Base-by-base conservation (phyloP, 106 monocot species). In the Dendrobium huoshanense region DNA sequence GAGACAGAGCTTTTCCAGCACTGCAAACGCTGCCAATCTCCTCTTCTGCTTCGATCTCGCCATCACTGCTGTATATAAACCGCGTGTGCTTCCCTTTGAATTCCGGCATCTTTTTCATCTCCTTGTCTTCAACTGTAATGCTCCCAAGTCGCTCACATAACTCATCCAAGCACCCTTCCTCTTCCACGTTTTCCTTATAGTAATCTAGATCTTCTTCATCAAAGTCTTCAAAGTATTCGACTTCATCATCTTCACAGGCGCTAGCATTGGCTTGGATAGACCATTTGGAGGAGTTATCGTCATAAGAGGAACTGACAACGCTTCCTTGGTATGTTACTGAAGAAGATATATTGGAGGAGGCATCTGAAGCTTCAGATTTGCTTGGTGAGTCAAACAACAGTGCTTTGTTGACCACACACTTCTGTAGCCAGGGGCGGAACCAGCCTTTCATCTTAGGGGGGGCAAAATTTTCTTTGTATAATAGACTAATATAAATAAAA, bases 61-160 rank as follows among this genome's bases (percentile, higher is more conserved):
- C 97, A 10, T 95, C 92, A 77, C 89, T 91, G 89, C 91, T 87
- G 81, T 94, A 97, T 5, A 88, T 64, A 67, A 98, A 98, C 82
- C 91, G 33, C 10, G 82, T 87, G 84, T 92, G 95, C 87, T 88
- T 94, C 78, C 97, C 94, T 2, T 75, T 48, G 47, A 88, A 88
- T 81, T 88, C 86, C 1, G 85, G 85, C 77, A 89, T 43, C n/a
- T 75, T 73, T 45, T 27, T n/a, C 45, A 86, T 31, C 11, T 77
- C 81, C 9, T 9, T 44, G 11, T 78, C 82, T n/a, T 75, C 45
- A 59, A 94, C 81, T 0, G 82, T 25, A 84, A 95, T 89, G 75
- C 84, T 87, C 13, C 68, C 81, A 42, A 98, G 19, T 20, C 81
- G 85, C 37, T 88, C 86, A 77, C 92, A 95, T 55, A 98, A 78